A percentile compares a stretch with the other conserved stretches of the same genome.
Evolutionary conservation across 2,329 filamentous ascomycete genomes (phyloP).

Genomic region (Graphilbum fragrans): DNA sequence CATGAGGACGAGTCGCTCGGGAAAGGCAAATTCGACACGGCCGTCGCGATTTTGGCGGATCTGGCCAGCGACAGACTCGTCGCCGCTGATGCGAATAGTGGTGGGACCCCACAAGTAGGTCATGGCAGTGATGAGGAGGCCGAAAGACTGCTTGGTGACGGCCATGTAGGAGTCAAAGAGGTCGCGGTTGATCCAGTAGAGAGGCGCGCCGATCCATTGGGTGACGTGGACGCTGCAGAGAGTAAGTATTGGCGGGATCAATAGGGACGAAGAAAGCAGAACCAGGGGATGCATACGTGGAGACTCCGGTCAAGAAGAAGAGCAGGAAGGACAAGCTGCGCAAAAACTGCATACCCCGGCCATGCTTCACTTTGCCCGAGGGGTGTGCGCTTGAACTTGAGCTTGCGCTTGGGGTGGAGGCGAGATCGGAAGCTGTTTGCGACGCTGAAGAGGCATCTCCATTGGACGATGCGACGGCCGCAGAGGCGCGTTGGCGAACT

Average conservation of each 20-base stretch:
- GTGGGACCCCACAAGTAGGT: conserved; percentile 85
- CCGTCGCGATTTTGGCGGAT: conserved; percentile 59
- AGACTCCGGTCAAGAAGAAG: conserved; percentile 38
- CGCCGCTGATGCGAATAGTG: conserved; percentile 69
- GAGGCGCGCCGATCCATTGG: conserved; percentile 62
- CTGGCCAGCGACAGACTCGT: conserved; percentile 66
- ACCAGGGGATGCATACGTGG: conserved; percentile 30
- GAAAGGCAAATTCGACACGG: conserved; percentile 65
- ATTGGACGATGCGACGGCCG: conserved; percentile 5
- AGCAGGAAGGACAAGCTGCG: conserved; percentile 37
- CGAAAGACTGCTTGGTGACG: conserved; percentile 75
- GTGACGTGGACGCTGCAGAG: conserved; percentile 49
- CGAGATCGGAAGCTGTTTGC: conserved; percentile 5
- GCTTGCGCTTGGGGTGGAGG: too few species aligned
- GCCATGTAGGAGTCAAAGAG: conserved; percentile 81
- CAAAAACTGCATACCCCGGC: conserved; percentile 33
- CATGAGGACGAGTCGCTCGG: conserved; percentile 69
- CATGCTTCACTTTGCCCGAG: conserved; percentile 42
- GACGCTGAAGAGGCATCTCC: conserved; percentile 11
- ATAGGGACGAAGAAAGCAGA: background rate
- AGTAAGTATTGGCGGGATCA: conserved; percentile 14
- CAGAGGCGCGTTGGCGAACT: conserved; percentile 21
- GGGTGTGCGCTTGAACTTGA: conserved; percentile 30
- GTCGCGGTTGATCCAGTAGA: conserved; percentile 65
- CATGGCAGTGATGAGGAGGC: conserved; percentile 64